Evolutionary conservation across 371 early-diverging fungal genomes (phyloP).

Genomic region (Nematocida ausubeli): DNA sequence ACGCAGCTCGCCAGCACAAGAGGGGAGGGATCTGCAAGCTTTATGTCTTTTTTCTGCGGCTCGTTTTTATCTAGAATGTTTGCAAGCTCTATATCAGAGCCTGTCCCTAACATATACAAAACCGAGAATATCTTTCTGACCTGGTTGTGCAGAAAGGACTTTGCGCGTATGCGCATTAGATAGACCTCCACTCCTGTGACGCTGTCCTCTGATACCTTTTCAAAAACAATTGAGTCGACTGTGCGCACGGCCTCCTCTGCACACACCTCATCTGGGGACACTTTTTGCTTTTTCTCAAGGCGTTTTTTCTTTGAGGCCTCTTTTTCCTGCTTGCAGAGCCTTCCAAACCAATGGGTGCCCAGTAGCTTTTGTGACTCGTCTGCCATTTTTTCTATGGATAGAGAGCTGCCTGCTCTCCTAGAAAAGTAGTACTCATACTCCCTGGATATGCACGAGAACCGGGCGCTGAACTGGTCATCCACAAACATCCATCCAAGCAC

Average conservation of each 20-base stretch:
- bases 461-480: conserved; percentile 73
- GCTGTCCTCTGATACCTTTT: not conserved
- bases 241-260: conserved; percentile 49
- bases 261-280: conserved; percentile 43
- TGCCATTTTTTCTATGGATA: conserved; percentile 74
- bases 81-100: conserved; percentile 11
- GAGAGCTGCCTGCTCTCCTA: conserved; percentile 63
- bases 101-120: conserved; percentile 52
- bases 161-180: conserved; percentile 59
- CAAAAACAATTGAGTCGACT: conserved; percentile 31
- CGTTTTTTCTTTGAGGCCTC: conserved; percentile 54
- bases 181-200: conserved; percentile 36
- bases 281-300: conserved; percentile 44
- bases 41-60: not conserved
- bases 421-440: conserved; percentile 83
- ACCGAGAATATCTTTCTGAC: conserved; percentile 66
- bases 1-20: conserved; percentile 57
- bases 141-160: conserved; percentile 67
- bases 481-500: conserved; percentile 84
- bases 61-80: conserved; percentile 37
- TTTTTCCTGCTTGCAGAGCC: conserved; percentile 81
- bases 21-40: conserved; percentile 51
- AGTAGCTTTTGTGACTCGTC: conserved; percentile 72
- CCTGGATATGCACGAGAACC: conserved; percentile 78
- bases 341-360: conserved; percentile 77